A percentile compares a stretch with the other conserved stretches of the same genome.
phyloP scores from a whole-genome alignment of 139 green algal genomes.

The Ostreobium quekettii region DNA sequence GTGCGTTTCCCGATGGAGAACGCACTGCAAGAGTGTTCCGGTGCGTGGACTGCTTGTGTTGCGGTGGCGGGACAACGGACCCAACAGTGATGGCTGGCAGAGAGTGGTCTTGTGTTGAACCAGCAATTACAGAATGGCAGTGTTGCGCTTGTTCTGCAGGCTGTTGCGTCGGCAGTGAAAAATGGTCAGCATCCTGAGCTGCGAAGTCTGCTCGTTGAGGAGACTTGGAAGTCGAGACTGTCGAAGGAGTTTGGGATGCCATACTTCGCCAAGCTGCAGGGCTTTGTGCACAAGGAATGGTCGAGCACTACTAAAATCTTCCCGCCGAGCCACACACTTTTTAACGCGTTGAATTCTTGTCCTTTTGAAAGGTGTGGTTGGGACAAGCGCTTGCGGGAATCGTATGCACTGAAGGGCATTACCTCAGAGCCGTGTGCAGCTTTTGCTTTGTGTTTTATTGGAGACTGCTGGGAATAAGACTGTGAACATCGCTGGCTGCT shows the following conservation, averaged over 20 bases:
- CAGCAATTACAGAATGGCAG: no score
- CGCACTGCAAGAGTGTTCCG: no score
- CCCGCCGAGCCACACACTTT: conserved; percentile 63
- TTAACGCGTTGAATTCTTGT: conserved; percentile 30
- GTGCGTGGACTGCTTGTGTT: no score
- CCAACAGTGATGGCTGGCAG: no score
- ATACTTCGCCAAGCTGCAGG: conserved; percentile 43
- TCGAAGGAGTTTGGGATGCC: conserved; percentile 38
- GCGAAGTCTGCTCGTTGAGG: background rate
- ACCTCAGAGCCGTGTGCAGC: background rate
- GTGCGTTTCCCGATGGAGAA: no score
- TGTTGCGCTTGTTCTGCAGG: no score
- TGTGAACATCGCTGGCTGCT: background rate
- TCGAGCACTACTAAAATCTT: conserved; percentile 52
- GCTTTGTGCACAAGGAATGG: conserved; percentile 63
- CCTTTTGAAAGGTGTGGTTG: conserved; percentile 9
- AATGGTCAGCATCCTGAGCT: conserved; percentile 13
- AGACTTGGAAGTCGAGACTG: conserved; percentile 22
- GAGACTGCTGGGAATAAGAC: background rate
- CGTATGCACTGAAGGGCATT: background rate
- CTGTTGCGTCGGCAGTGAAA: background rate
- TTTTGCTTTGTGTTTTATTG: background rate
- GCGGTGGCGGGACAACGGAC: no score
- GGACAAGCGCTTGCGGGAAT: background rate
- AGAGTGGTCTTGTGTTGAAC: no score